These are phyloP conservation scores for Cafeteria roenbergensis DNA, from an alignment of 108 stramenopile species.

Conservation along the genomic window DNA sequence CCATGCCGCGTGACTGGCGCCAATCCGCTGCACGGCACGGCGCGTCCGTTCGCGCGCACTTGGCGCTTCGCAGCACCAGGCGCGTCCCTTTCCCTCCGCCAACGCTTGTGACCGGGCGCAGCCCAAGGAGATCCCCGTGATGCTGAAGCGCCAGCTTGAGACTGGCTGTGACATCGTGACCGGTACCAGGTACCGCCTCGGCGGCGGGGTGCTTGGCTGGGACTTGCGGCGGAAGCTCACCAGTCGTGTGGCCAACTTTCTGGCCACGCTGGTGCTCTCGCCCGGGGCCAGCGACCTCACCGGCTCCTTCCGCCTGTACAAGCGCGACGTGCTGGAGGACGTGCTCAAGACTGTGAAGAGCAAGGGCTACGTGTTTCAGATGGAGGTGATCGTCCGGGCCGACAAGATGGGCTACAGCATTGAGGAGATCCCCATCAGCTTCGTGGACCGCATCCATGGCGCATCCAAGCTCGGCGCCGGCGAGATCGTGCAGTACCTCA, in stretches of 20 bases:
- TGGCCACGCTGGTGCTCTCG: constrained; percentile 74
- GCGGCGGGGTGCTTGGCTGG: constrained; percentile 77
- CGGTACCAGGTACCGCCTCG: constrained; percentile 71
- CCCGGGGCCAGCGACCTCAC: constrained; percentile 86
- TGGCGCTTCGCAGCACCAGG: too few species aligned
- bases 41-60: too few species aligned
- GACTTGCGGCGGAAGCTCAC: constrained; percentile 76
- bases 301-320: constrained; percentile 84
- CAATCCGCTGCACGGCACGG: too few species aligned
- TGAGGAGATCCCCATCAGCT: constrained; percentile 81
- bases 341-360: constrained; percentile 66
- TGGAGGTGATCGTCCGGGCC: constrained; percentile 87
- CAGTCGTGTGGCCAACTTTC: constrained; percentile 80
- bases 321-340: constrained; percentile 60
- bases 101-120: constrained; percentile 58
- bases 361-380: constrained; percentile 94
- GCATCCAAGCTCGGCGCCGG: constrained; percentile 86
- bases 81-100: too few species aligned
- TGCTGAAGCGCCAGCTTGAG: constrained; percentile 23
- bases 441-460: constrained; percentile 94
- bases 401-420: constrained; percentile 60
- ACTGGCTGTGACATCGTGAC: constrained; percentile 70
- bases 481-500: constrained; percentile 82
- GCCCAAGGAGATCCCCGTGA: constrained; percentile 19
- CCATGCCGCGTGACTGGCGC: too few species aligned